Evolutionary conservation across 805 yeast species (phyloP).

Genomic region (Myxozyma neotropica): DNA sequence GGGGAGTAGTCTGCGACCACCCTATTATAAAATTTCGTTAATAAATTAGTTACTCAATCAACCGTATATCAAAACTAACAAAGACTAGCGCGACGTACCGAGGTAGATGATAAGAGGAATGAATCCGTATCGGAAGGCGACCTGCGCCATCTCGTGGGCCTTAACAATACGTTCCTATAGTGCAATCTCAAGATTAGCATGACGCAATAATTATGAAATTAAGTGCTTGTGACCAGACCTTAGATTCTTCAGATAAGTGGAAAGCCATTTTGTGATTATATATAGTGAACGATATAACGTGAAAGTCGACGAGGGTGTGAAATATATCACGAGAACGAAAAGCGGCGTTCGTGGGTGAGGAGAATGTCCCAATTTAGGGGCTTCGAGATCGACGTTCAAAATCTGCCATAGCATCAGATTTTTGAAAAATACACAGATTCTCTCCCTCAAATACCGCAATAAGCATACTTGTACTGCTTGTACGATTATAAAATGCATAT

Average conservation of each 20-base stretch:
- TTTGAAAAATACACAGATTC: no score
- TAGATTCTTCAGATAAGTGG: slow-evolving; percentile 47
- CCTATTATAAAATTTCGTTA: slow-evolving; percentile 41
- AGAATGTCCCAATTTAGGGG: no score
- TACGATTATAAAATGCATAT: no score
- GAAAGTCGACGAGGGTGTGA: neutral
- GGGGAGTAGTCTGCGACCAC: slow-evolving; percentile 77
- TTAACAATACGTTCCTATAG: slow-evolving; percentile 82
- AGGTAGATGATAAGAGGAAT: slow-evolving; percentile 91
- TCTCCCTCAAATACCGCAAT: no score
- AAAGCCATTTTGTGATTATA: slow-evolving; percentile 35
- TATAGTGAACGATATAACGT: neutral
- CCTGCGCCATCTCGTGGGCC: slow-evolving; percentile 78
- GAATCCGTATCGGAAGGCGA: slow-evolving; percentile 94
- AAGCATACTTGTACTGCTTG: no score
- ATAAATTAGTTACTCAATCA: neutral
- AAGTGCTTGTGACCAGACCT: no score
- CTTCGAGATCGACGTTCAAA: no score
- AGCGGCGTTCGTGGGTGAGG: no score
- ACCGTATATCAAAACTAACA: neutral
- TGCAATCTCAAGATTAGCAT: no score
- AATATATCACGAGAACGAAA: neutral
- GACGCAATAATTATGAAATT: no score
- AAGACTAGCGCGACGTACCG: slow-evolving; percentile 43
- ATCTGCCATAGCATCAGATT: no score